These are phyloP conservation scores for Botrytis tulipae DNA, from an alignment of 2,329 filamentous ascomycete genomes.

Conservation along the genomic window DNA sequence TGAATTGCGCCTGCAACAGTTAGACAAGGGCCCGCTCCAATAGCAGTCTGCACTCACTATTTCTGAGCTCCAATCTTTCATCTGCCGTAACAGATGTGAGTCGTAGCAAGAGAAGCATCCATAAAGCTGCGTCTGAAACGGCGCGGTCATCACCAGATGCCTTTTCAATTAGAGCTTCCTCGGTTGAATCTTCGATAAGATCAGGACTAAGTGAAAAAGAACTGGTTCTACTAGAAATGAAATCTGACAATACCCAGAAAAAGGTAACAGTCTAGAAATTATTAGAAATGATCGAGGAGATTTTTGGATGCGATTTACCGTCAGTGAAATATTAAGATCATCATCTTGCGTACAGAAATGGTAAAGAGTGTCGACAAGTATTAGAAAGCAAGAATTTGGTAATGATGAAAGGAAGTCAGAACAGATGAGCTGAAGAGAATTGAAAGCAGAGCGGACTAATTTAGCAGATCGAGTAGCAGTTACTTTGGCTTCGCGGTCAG, in stretches of 20 bases:
- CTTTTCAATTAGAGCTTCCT: constrained; percentile 55
- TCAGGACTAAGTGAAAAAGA: constrained; percentile 57
- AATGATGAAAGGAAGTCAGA: constrained; percentile 84
- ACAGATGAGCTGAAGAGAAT: constrained; percentile 85
- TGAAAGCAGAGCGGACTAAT: constrained; percentile 83
- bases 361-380: constrained; percentile 82
- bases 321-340: constrained; percentile 92
- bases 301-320: constrained; percentile 55
- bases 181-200: constrained; percentile 54
- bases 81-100: constrained; percentile 71
- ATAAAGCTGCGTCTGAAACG: constrained; percentile 68
- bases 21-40: constrained; percentile 29
- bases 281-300: constrained; percentile 21
- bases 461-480: constrained; percentile 61
- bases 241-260: constrained; percentile 94
- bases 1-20: constrained; percentile 67
- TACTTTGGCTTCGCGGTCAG: constrained; percentile 26
- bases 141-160: constrained; percentile 58
- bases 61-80: constrained; percentile 71
- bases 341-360: constrained; percentile 87
- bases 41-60: constrained; percentile 50
- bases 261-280: constrained; percentile 74
- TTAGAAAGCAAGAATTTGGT: constrained; percentile 68
- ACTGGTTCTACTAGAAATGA: constrained; percentile 62
- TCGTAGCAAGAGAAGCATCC: constrained; percentile 73